Percentiles rank a stretch among this genome's conserved stretches.
Conservation (phyloP, 1,139 yeast genomes). For the Magnusiomyces suaveolens region DNA sequence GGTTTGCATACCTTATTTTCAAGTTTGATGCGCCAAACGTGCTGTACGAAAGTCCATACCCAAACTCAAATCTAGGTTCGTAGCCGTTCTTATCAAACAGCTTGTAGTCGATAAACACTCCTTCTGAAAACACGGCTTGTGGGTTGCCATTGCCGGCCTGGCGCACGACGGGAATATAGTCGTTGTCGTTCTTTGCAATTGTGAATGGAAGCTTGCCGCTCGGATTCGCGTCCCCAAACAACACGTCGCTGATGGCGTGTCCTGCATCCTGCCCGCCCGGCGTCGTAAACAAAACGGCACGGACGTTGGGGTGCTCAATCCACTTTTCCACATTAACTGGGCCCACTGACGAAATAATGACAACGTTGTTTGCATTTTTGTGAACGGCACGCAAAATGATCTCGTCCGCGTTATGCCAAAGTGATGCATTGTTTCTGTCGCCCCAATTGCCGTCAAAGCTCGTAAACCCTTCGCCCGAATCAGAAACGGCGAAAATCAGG, state of each 20-base stretch:
- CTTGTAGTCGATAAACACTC: conserved; percentile 39
- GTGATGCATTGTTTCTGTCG: conserved; percentile 46
- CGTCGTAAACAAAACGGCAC: conserved; percentile 46
- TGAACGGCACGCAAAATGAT: conserved; percentile 42
- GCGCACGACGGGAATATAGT: conserved; percentile 42
- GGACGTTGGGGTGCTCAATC: conserved; percentile 49
- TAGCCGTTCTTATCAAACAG: conserved; percentile 49
- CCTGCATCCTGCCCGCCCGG: conserved; percentile 53
- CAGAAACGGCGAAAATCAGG: conserved; percentile 36
- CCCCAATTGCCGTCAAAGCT: conserved; percentile 49
- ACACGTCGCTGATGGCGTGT: conserved; percentile 39
- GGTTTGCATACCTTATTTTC: conserved; percentile 34
- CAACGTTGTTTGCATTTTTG: conserved; percentile 45
- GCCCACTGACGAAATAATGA: conserved; percentile 50
- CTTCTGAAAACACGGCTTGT: conserved; percentile 36
- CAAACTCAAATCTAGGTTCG: conserved; percentile 52
- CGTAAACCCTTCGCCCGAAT: conserved; percentile 52
- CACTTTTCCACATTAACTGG: conserved; percentile 52
- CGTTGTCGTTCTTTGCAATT: conserved; percentile 46
- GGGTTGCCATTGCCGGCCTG: conserved; percentile 28
- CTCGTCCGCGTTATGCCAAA: conserved; percentile 56
- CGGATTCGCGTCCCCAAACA: conserved; percentile 53
- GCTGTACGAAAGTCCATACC: conserved; percentile 52
- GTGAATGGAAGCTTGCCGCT: conserved; percentile 58
- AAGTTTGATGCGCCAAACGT: conserved; percentile 34